Base-by-base conservation (phyloP, 768 basidiomycete species). In the Strobilomyces confusus region DNA sequence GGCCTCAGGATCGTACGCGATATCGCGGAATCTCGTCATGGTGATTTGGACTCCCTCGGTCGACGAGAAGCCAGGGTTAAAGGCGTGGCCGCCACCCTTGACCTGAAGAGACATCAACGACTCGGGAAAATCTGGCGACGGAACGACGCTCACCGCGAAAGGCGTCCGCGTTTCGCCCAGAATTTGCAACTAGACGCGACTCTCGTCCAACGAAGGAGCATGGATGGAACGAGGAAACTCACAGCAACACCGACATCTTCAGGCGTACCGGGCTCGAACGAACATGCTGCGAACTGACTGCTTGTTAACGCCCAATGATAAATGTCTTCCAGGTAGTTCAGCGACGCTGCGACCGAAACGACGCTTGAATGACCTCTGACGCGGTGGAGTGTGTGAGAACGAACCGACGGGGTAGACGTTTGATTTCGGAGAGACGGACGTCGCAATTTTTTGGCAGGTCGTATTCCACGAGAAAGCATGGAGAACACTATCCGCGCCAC, bases 41-140 rank as follows among this genome's bases (percentile, higher is more conserved):
- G 80, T 0, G 26, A 26, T 26, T 26, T 26, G 26, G 8, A 26
- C 26, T 4, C 26, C 26, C 26, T 26, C 26, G 26, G 83, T 84
- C 0, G 84, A 85, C 0, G 81, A 82, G 54, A 82, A 83, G 0
- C 77, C 77, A 0, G 73, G 78, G 55, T 84, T 84, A 0, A 72
- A 52, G 0, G 77, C 49, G 57, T 86, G 84, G 0, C 84, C 84
- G 9, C 83, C 82, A 25, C 82, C 77, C 64, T 83, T 85, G 26
- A 86, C 73, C 83, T 83, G 6, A 38, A 25, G 12, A 23, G 11
- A 29, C 20, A 13, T 23, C 2, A 25, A 33, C 2, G 5, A 7
- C 9, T 30, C 1, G 15, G 8, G 9, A n/a, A 1, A 23, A 25
- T 1, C 32, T 4, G 17, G 9, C 38, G 17, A 74, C 19, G 66